A percentile compares a stretch with the other conserved stretches of the same genome.
These are phyloP conservation scores for Heliamphora pulchella DNA, from an alignment of 179 eudicot species.

Conservation along the genomic window DNA sequence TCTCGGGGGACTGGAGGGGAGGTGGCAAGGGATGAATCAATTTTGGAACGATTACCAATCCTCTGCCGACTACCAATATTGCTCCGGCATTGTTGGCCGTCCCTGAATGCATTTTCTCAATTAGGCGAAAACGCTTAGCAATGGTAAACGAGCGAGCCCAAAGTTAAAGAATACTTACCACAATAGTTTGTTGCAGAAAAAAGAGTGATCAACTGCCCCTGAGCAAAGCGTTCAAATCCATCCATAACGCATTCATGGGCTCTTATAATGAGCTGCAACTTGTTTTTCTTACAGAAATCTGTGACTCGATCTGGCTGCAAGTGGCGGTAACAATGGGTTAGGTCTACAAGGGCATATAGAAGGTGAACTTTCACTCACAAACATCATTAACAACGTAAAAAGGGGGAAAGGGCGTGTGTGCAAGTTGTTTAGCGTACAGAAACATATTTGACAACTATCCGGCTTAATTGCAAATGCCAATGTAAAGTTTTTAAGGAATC, in stretches of 20 bases:
- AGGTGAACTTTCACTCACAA: not conserved
- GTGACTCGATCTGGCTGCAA: conserved; percentile 99
- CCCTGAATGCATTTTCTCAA: conserved; percentile 37
- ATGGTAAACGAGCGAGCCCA: not conserved
- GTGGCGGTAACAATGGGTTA: not conserved
- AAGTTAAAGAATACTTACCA: conserved; percentile 39
- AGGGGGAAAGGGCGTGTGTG: not conserved
- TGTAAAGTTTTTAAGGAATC: not conserved
- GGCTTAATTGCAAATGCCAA: not conserved
- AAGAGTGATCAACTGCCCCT: conserved; percentile 89
- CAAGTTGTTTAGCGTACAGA: not conserved
- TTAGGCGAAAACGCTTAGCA: conserved; percentile 12
- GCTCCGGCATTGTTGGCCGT: conserved; percentile 99
- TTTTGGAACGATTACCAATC: conserved; percentile 87
- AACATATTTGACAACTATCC: not conserved
- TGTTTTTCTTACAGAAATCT: conserved; percentile 97
- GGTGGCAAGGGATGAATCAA: conserved; percentile 95
- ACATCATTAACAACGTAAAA: not conserved
- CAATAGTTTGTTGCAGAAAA: conserved; percentile 98
- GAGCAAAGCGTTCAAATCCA: conserved; percentile 99
- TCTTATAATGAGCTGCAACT: conserved; percentile 93
- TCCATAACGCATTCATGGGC: conserved; percentile 99
- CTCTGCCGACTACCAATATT: conserved; percentile 83
- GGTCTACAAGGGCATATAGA: conserved; percentile 15
- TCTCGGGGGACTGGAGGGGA: conserved; percentile 76